Percentiles rank a stretch among this genome's conserved stretches.
phyloP scores from a whole-genome alignment of 2,329 filamentous ascomycete species.

The Rhexocercosporidium sp. region DNA sequence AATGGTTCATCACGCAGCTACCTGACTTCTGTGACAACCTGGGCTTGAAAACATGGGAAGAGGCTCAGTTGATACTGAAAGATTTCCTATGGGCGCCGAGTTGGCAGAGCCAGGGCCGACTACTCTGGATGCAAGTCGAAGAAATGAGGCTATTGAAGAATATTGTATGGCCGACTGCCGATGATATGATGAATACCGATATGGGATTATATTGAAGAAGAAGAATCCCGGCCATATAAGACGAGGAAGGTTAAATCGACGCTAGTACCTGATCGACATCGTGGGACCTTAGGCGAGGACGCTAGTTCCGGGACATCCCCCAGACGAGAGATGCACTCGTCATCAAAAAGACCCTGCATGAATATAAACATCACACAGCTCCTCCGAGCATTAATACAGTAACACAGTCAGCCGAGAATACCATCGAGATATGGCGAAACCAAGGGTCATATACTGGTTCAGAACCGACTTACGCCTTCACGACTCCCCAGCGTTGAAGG shows the following conservation, averaged over 20 bases:
- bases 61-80: slow-evolving; percentile 17
- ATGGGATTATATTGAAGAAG: background rate
- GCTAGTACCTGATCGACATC: slow-evolving; percentile 19
- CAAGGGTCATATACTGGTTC: slow-evolving; percentile 77
- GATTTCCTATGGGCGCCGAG: slow-evolving; percentile 18
- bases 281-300: background rate
- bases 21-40: slow-evolving; percentile 14
- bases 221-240: background rate
- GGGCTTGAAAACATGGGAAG: slow-evolving; percentile 17
- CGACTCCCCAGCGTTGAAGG: slow-evolving; percentile 75
- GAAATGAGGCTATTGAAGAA: slow-evolving; percentile 12
- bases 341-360: background rate
- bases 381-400: background rate
- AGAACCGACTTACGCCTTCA: slow-evolving; percentile 79
- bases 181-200: background rate
- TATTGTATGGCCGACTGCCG: background rate
- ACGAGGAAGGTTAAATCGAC: background rate
- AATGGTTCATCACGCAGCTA: slow-evolving; percentile 25
- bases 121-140: slow-evolving; percentile 20
- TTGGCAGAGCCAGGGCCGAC: slow-evolving; percentile 7
- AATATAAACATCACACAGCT: background rate
- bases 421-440: slow-evolving; percentile 39
- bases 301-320: slow-evolving; percentile 6
- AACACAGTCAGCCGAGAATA: background rate
- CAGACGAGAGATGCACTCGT: slow-evolving; percentile 10